phyloP scores from a whole-genome alignment of 2,329 filamentous ascomycete species.

The Cladobotryum mycophilum region DNA sequence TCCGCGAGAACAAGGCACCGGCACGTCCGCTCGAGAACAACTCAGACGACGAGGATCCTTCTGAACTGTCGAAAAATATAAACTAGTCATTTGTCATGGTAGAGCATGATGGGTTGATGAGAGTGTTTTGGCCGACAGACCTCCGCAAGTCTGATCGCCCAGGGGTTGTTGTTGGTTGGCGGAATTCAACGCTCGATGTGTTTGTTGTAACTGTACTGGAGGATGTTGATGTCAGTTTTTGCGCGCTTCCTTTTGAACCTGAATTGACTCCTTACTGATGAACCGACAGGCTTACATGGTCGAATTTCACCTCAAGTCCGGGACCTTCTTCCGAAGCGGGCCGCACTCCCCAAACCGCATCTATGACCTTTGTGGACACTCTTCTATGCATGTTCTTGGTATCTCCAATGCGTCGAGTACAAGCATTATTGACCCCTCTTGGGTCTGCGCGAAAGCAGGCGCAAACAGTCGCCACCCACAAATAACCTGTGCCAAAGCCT shows the following conservation, averaged over 20 bases:
- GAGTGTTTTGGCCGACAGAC: slow-evolving; percentile 97
- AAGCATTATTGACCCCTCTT: slow-evolving; percentile 54
- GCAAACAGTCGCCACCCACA: slow-evolving; percentile 53
- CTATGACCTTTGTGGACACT: slow-evolving; percentile 75
- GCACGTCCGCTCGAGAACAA: slow-evolving; percentile 93
- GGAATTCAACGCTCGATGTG: slow-evolving; percentile 84
- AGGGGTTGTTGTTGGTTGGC: slow-evolving; percentile 91
- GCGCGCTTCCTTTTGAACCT: neutral
- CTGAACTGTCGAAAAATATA: slow-evolving; percentile 39
- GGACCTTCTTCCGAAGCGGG: slow-evolving; percentile 76
- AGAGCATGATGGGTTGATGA: slow-evolving; percentile 83
- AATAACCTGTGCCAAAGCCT: slow-evolving; percentile 64
- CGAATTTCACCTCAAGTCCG: slow-evolving; percentile 78
- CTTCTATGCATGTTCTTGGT: slow-evolving; percentile 79
- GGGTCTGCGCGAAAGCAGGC: slow-evolving; percentile 57
- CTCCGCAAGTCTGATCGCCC: slow-evolving; percentile 63
- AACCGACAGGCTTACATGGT: slow-evolving; percentile 63
- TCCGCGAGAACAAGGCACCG: slow-evolving; percentile 68
- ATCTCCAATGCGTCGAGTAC: slow-evolving; percentile 60
- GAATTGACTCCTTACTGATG: neutral
- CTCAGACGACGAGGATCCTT: slow-evolving; percentile 91
- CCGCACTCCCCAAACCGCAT: slow-evolving; percentile 75
- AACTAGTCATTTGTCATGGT: slow-evolving; percentile 48
- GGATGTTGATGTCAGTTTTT: slow-evolving; percentile 70
- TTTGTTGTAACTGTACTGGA: slow-evolving; percentile 86